Evolutionary conservation across 371 early-diverging fungal genomes (phyloP).

Genomic region (Mucor circinelloides): DNA sequence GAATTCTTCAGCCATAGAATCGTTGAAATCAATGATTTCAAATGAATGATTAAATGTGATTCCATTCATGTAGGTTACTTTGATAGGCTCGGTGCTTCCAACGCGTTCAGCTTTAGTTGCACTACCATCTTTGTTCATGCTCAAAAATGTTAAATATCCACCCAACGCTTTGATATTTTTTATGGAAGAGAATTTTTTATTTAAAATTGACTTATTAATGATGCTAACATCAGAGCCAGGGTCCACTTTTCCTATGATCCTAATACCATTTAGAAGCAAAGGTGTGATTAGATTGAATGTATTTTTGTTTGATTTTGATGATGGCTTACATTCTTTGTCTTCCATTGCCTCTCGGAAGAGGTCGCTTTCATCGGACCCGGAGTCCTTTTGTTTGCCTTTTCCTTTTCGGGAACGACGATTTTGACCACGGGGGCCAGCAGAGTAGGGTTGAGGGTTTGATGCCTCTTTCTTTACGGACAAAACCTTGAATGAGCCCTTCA

Average conservation of each 20-base stretch:
- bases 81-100: background rate
- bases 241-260: constrained; percentile 4
- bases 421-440: too few species aligned
- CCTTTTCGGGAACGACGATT: too few species aligned
- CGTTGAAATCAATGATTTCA: too few species aligned
- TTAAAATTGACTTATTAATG: background rate
- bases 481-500: too few species aligned
- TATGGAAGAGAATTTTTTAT: background rate
- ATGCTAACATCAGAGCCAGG: constrained; percentile 4
- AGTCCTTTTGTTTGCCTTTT: too few species aligned
- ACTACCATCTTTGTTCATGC: background rate
- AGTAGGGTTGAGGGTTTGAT: too few species aligned
- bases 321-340: too few species aligned
- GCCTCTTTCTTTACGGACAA: too few species aligned
- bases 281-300: constrained; percentile 6
- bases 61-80: background rate
- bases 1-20: background rate
- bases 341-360: too few species aligned
- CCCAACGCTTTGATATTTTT: background rate
- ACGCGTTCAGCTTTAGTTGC: background rate
- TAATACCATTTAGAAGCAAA: background rate
- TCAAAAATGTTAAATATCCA: constrained; percentile 1
- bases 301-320: too few species aligned
- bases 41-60: background rate
- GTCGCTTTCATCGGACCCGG: too few species aligned